Evolutionary conservation across 306 rosid species (phyloP), one percentile per base, ranked within the genome.

Genomic region (Boehmeria nivea): DNA sequence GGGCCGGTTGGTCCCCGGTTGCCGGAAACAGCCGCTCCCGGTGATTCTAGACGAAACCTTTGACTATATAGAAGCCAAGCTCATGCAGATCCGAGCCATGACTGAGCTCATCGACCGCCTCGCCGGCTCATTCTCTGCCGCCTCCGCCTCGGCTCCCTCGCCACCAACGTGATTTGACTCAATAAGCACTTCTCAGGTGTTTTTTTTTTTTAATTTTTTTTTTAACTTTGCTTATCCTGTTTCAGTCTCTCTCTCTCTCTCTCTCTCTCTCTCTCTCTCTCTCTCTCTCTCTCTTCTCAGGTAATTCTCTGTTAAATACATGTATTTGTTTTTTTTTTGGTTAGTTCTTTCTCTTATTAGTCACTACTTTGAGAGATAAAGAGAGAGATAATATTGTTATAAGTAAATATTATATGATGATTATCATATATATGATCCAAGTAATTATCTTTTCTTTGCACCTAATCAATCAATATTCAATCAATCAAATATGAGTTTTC

Each of bases 81-180:
- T 87, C 88, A 93, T 93, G 99, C 99, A 93, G 70, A 77, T 93
- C 69, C 78, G 89, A 18, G 87, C 89, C 77, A 87, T 93, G 99
- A 59, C 71, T n/a, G 81, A 85, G 15, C 80, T 93, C 17, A 73
- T 87, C 19, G 78, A 85, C 18, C 72, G 80, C 28, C 81, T 89
- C 56, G 52, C 85, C 47, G 75, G 61, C 47, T 57, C 76, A 43
- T 56, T 70, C 65, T 10, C 74, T 10, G 33, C 63, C 18, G 36
- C 63, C 53, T 37, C 79, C 58, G 18, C 48, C 33, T 33, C 76
- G n/a, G n/a, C 4, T 38, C 25, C 77, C 3, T 38, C 84, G 50
- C 83, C 94, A 15, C 56, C 81, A 11, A 66, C 68, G 39, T 82
- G 74, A 82, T 75, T 36, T 19, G 34, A 34, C 67, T 56, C 65